Evolutionary conservation across 2,329 filamentous ascomycete species (phyloP).

Genomic region (Aspergillus pseudonomiae): DNA sequence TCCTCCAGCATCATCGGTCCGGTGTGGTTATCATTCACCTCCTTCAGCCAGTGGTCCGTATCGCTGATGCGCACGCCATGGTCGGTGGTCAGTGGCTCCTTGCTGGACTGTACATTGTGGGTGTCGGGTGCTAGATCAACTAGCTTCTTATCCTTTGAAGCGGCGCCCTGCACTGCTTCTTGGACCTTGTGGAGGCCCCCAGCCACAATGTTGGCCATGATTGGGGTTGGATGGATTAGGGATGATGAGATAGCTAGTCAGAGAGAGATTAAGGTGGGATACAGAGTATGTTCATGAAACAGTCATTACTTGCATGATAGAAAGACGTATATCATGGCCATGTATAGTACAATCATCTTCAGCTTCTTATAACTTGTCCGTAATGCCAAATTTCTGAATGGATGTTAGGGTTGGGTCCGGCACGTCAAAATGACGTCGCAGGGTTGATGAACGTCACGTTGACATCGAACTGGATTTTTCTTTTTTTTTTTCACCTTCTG

Average conservation of each 20-base stretch:
- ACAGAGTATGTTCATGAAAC: neutral
- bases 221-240: too few species aligned
- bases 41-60: slow-evolving; percentile 77
- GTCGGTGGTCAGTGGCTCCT: slow-evolving; percentile 71
- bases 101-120: slow-evolving; percentile 57
- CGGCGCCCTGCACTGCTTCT: slow-evolving; percentile 26
- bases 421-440: slow-evolving; percentile 15
- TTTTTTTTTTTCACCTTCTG: too few species aligned
- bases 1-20: slow-evolving; percentile 75
- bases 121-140: slow-evolving; percentile 63
- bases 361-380: neutral
- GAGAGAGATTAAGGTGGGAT: neutral
- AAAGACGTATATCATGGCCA: neutral
- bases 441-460: slow-evolving; percentile 12
- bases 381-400: neutral
- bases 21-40: slow-evolving; percentile 62
- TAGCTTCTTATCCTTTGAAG: slow-evolving; percentile 54
- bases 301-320: neutral
- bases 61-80: slow-evolving; percentile 73
- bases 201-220: slow-evolving; percentile 31
- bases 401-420: neutral
- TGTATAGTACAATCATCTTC: neutral
- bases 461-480: neutral
- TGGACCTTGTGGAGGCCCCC: slow-evolving; percentile 35
- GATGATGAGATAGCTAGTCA: too few species aligned